Evolutionary conservation across 2,329 filamentous ascomycete species (phyloP), one percentile per base, ranked within the genome.

Genomic region (Neoscytalidium dimidiatum): DNA sequence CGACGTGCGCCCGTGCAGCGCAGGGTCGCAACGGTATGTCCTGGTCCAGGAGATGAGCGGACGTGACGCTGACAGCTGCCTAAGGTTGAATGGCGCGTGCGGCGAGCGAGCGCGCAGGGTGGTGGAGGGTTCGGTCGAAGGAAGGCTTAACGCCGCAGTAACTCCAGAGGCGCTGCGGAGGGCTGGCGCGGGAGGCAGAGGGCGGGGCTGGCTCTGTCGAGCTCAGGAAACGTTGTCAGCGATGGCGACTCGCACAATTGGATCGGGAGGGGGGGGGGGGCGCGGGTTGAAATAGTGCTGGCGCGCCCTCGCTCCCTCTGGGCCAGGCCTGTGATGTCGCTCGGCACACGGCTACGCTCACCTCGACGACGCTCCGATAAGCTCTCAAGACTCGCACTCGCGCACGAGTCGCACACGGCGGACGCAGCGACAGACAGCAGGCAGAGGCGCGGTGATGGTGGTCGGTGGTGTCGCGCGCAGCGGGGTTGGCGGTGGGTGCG

Each of bases 111-210:
- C n/a, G n/a, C n/a, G n/a, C n/a, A n/a, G 44, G 58, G 14, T 28
- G 23, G 28, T 62, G 28, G 46, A 49, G 44, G 43, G 14, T 21
- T 62, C 63, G 44, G 53, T 51, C 63, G 53, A 61, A 19, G 4
- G 56, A 51, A 26, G 53, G 31, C 44, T 65, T 65, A 61, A 65
- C 63, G 63, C 63, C 63, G 63, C 48, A 44, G 53, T 65, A 65
- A 60, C 63, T 65, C 63, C 63, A 65, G 63, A 38, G 23, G 38
- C 61, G 53, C 29, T 33, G 48, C 38, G 17, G 29, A 43, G 46
- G 60, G 19, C 52, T 26, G 35, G 35, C 35, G 53, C 53, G 35
- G 53, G 53, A 43, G 35, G 53, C 21, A 28, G 23, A 14, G 35
- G 14, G 61, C 56, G 41, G 56, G 56, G 56, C 56, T 60, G 31